These are phyloP conservation scores for Xylaria sp. DNA, from an alignment of 2,329 filamentous ascomycete species.

Conservation along the genomic window DNA sequence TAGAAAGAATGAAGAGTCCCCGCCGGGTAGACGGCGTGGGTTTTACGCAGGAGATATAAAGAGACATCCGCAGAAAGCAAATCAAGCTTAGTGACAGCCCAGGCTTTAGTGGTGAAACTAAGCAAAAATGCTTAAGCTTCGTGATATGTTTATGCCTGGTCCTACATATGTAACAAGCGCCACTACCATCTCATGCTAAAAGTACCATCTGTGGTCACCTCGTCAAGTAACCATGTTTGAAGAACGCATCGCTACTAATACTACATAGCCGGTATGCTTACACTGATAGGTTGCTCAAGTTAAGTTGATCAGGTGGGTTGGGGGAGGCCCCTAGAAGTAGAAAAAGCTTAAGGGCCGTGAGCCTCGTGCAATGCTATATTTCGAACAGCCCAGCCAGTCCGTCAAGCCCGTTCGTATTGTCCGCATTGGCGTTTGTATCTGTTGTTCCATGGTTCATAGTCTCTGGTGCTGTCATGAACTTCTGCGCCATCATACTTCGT, in stretches of 20 bases:
- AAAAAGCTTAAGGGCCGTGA: background rate
- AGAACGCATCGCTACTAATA: slow-evolving; percentile 6
- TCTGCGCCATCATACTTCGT: slow-evolving; percentile 71
- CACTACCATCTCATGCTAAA: background rate
- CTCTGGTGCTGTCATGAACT: slow-evolving; percentile 70
- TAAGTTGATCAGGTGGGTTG: background rate
- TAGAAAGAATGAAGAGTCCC: no score
- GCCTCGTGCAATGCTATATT: slow-evolving; percentile 31
- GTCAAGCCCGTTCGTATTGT: slow-evolving; percentile 62
- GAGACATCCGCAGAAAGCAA: background rate
- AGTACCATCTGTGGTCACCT: background rate
- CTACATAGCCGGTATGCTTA: slow-evolving; percentile 10
- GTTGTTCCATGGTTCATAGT: slow-evolving; percentile 40
- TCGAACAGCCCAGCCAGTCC: slow-evolving; percentile 65
- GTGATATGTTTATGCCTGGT: background rate
- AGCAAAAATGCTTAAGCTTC: background rate
- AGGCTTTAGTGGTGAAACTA: background rate
- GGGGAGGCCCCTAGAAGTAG: background rate
- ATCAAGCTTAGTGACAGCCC: background rate
- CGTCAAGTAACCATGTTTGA: background rate
- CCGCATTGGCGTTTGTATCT: slow-evolving; percentile 38
- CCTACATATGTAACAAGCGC: background rate
- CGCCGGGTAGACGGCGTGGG: no score
- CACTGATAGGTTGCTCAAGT: background rate
- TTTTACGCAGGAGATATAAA: background rate